A percentile compares a stretch with the other conserved stretches of the same genome.
These are phyloP conservation scores for Zygosaccharomyces lentus DNA, from an alignment of 805 yeast genomes.

Conservation along the genomic window DNA sequence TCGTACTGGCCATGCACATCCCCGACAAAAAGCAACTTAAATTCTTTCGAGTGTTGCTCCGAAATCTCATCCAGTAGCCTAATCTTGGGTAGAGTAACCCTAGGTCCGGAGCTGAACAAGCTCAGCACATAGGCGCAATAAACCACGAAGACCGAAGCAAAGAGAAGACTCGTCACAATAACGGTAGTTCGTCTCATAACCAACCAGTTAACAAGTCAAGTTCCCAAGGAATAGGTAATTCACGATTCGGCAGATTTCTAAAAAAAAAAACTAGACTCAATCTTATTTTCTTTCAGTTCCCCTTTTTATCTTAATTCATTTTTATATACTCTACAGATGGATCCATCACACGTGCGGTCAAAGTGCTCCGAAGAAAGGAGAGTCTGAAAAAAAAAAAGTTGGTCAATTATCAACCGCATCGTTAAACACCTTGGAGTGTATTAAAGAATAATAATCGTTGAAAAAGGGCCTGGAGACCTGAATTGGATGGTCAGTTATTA, in stretches of 20 bases:
- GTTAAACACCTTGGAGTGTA: background rate
- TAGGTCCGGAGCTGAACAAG: background rate
- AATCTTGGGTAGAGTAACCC: constrained; percentile 8
- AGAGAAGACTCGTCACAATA: background rate
- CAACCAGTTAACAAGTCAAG: background rate
- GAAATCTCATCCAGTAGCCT: constrained; percentile 7
- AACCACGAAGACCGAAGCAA: constrained; percentile 1
- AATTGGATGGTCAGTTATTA: background rate
- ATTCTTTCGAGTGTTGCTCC: constrained; percentile 2
- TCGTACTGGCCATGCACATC: constrained; percentile 81
- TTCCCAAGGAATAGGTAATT: background rate
- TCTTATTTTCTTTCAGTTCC: background rate
- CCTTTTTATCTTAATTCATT: background rate
- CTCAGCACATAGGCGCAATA: constrained; percentile 3
- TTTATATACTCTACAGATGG: background rate
- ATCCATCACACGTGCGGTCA: background rate
- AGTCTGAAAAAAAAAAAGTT: background rate
- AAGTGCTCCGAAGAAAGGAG: background rate
- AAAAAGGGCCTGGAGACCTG: background rate
- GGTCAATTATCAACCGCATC: background rate
- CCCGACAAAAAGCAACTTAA: constrained; percentile 66
- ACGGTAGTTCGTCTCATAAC: background rate
- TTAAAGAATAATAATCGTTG: background rate
- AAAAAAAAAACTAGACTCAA: background rate
- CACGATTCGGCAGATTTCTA: background rate